Conservation (phyloP, 1,284 basidiomycete genomes). For the Rhodotorula sp. region DNA sequence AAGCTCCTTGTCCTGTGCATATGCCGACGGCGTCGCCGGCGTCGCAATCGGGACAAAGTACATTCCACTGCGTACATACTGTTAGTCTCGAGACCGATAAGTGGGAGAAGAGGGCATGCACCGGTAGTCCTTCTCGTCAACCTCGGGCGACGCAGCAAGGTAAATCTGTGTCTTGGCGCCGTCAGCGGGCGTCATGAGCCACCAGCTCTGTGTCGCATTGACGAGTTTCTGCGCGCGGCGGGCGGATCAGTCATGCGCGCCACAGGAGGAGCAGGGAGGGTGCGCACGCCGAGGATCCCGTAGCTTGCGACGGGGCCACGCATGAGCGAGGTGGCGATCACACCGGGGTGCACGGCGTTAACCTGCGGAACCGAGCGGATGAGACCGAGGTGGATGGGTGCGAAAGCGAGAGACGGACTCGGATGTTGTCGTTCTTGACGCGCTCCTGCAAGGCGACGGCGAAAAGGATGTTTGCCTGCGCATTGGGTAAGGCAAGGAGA, state of each 20-base stretch:
- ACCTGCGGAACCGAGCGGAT: not conserved
- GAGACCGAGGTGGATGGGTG: too few species aligned
- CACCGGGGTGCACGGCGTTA: conserved; percentile 35
- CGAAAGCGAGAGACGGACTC: not conserved
- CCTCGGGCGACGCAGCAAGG: conserved; percentile 47
- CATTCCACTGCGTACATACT: conserved; percentile 36
- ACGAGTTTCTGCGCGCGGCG: not conserved
- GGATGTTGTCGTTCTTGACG: conserved; percentile 33
- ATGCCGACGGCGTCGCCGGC: conserved; percentile 10
- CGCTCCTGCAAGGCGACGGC: conserved; percentile 38
- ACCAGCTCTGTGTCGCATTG: not conserved
- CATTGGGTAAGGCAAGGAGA: not conserved
- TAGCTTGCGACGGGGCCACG: conserved; percentile 39
- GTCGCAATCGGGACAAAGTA: conserved; percentile 48
- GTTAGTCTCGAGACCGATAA: not conserved
- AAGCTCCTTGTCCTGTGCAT: conserved; percentile 25
- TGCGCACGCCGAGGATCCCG: conserved; percentile 20
- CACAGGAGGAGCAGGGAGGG: not conserved
- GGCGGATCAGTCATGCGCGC: not conserved
- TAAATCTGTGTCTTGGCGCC: conserved; percentile 50
- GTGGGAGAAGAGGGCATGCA: not conserved
- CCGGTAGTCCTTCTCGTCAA: conserved; percentile 39
- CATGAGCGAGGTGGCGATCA: conserved; percentile 31
- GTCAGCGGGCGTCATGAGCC: conserved; percentile 39
- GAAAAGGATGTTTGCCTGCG: conserved; percentile 40